Conservation (phyloP, 306 rosid species). For the Quercus berberidifolia region DNA sequence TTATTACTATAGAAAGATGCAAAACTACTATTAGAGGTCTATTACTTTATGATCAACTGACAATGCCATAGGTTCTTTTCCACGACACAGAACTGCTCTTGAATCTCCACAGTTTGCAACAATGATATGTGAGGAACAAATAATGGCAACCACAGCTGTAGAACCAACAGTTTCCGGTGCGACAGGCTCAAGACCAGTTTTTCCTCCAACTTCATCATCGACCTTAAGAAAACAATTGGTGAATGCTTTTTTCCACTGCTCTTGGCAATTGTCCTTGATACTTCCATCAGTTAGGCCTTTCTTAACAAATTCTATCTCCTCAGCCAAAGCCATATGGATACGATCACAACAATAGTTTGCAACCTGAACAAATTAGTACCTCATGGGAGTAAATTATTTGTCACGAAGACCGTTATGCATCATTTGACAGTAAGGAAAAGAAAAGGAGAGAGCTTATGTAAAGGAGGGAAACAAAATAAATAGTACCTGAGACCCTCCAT, state of each 20-base stretch:
- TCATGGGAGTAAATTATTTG: not conserved
- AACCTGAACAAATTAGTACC: conserved; percentile 48
- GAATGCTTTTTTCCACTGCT: conserved; percentile 68
- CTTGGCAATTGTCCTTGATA: conserved; percentile 53
- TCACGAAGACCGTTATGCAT: not conserved
- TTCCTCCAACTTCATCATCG: conserved; percentile 83
- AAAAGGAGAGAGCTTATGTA: not conserved
- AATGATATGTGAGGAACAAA: conserved; percentile 81
- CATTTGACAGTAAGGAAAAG: not conserved
- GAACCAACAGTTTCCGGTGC: conserved; percentile 97
- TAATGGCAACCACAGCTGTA: conserved; percentile 74
- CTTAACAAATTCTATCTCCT: conserved; percentile 62
- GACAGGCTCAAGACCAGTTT: conserved; percentile 48
- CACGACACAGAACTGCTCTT: conserved; percentile 87
- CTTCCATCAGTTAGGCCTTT: conserved; percentile 43
- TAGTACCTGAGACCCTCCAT: conserved; percentile 84
- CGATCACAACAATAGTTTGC: conserved; percentile 81
- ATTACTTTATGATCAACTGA: conserved; percentile 87
- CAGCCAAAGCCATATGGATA: conserved; percentile 73
- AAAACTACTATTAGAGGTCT: conserved; percentile 8
- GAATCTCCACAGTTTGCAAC: conserved; percentile 92
- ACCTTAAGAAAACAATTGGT: conserved; percentile 73
- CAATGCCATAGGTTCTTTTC: conserved; percentile 80
- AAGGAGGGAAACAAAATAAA: not conserved
- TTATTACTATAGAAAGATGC: not conserved